These are phyloP conservation scores for Sarocladiaceae sp. DNA, from an alignment of 2,329 filamentous ascomycete species.

Conservation along the genomic window DNA sequence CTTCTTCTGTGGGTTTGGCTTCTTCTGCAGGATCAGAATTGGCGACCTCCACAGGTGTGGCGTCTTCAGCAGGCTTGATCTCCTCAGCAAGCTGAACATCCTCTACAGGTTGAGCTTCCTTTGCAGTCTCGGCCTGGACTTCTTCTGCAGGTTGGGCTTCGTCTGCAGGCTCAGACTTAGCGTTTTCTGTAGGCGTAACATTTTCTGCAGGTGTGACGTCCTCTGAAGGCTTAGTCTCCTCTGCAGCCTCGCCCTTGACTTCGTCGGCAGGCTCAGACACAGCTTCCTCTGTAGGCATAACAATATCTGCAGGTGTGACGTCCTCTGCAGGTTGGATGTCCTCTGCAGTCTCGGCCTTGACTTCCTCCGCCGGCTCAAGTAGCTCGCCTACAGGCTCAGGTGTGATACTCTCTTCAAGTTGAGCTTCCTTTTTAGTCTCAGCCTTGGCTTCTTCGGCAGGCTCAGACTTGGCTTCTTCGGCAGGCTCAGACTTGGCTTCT, in stretches of 20 bases:
- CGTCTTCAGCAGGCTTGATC: conserved; percentile 7
- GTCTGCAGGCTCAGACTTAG: background rate
- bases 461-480: background rate
- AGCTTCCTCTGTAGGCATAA: conserved; percentile 18
- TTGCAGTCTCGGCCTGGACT: background rate
- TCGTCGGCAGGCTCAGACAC: conserved; percentile 1
- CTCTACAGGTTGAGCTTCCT: conserved; percentile 6
- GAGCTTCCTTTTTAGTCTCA: background rate
- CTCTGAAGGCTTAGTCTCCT: background rate
- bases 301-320: background rate
- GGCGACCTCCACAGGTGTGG: background rate
- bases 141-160: no score
- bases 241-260: conserved; percentile 12
- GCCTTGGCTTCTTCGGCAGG: background rate
- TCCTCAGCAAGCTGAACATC: conserved; percentile 2
- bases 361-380: background rate
- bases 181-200: background rate
- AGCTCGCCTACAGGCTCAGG: no score
- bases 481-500: background rate
- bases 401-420: background rate
- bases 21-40: background rate
- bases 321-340: background rate
- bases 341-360: background rate
- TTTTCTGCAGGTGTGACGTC: conserved; percentile 10
- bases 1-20: background rate